Conservation (phyloP, 2,329 filamentous ascomycete genomes). For the Arthrobotrys iridis region DNA sequence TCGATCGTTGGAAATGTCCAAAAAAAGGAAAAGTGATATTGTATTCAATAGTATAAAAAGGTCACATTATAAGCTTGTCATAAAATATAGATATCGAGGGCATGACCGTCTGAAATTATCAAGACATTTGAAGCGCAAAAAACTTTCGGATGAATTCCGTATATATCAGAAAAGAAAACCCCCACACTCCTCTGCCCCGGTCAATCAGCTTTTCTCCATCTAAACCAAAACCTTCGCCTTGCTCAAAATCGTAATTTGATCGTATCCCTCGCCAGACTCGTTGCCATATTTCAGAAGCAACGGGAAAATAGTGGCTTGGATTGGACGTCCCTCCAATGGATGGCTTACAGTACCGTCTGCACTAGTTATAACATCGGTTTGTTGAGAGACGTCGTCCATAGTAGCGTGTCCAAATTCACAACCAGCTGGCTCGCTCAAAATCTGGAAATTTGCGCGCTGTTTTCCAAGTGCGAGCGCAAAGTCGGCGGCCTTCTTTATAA, state of each 20-base stretch:
- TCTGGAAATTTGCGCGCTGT: slow-evolving; percentile 49
- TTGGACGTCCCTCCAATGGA: slow-evolving; percentile 48
- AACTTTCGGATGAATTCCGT: slow-evolving; percentile 15
- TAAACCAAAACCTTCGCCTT: slow-evolving; percentile 51
- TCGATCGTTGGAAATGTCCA: not conserved
- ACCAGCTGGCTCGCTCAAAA: slow-evolving; percentile 44
- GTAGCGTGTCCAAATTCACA: slow-evolving; percentile 46
- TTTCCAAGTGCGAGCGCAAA: slow-evolving; percentile 41
- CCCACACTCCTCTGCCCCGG: not conserved
- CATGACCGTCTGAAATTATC: slow-evolving; percentile 24
- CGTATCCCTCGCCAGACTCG: slow-evolving; percentile 43
- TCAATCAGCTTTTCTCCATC: not conserved
- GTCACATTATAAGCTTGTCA: slow-evolving; percentile 23
- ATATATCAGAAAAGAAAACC: slow-evolving; percentile 28
- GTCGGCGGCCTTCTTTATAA: slow-evolving; percentile 38
- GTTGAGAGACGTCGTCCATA: slow-evolving; percentile 51
- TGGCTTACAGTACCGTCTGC: slow-evolving; percentile 36
- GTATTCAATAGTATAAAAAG: not conserved
- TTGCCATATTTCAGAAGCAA: slow-evolving; percentile 47
- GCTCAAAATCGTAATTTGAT: slow-evolving; percentile 53
- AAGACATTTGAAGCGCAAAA: slow-evolving; percentile 4
- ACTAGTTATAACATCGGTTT: slow-evolving; percentile 23
- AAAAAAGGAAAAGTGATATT: not conserved
- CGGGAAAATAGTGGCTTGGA: slow-evolving; percentile 44
- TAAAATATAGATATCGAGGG: slow-evolving; percentile 18